phyloP scores from a whole-genome alignment of 2,329 filamentous ascomycete genomes.

The Aspergillus floridensis region DNA sequence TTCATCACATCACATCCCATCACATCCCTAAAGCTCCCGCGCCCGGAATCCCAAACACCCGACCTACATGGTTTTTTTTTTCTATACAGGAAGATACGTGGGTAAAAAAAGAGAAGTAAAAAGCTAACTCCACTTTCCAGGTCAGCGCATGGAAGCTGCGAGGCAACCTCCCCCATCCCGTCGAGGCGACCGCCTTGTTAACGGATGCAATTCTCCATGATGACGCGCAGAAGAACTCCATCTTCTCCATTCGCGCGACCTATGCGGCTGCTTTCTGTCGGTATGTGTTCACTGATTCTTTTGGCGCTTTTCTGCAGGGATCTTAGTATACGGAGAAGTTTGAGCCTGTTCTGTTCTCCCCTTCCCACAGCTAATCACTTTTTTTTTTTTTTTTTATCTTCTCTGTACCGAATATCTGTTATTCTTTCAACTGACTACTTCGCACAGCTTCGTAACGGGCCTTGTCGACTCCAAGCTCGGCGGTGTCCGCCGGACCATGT shows the following conservation, averaged over 20 bases:
- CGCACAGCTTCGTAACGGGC: slow-evolving; percentile 44
- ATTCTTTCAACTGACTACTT: too few species aligned
- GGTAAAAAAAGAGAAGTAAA: neutral
- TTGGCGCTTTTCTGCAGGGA: too few species aligned
- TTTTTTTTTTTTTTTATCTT: neutral
- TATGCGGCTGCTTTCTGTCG: slow-evolving; percentile 48
- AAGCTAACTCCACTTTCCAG: slow-evolving; percentile 20
- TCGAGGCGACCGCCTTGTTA: slow-evolving; percentile 47
- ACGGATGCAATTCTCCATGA: slow-evolving; percentile 48
- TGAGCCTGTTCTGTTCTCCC: too few species aligned
- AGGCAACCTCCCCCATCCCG: slow-evolving; percentile 45
- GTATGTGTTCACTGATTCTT: slow-evolving; percentile 25
- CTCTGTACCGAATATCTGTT: neutral
- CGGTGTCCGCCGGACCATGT: slow-evolving; percentile 45
- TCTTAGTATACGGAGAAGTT: too few species aligned
- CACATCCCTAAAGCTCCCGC: too few species aligned
- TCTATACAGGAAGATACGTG: too few species aligned
- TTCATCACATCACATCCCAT: too few species aligned
- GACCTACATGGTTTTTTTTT: too few species aligned
- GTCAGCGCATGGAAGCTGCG: slow-evolving; percentile 47
- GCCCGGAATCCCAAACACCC: too few species aligned
- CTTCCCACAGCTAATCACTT: too few species aligned
- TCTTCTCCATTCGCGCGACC: slow-evolving; percentile 45
- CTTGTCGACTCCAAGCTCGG: slow-evolving; percentile 45
- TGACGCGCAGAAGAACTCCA: slow-evolving; percentile 39